A percentile compares a stretch with the other conserved stretches of the same genome.
Conservation (phyloP, 352 stramenopile genomes). For the Globisporangium splendens region DNA sequence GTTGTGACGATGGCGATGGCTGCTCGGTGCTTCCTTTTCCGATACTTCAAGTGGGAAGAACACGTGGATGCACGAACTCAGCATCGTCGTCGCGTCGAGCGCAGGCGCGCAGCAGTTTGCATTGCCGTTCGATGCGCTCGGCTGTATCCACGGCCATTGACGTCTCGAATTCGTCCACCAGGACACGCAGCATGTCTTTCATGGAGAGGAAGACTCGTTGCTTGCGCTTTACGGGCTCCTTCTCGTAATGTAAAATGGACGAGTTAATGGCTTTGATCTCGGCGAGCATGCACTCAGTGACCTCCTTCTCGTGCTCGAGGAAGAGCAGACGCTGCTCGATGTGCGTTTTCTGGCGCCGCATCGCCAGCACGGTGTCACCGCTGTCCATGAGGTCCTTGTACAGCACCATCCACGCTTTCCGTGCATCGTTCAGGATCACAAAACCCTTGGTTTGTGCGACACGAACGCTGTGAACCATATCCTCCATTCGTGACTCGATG, state of each 20-base stretch:
- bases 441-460: slow-evolving; percentile 31
- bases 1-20: not conserved
- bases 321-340: slow-evolving; percentile 14
- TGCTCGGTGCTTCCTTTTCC: not conserved
- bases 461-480: slow-evolving; percentile 23
- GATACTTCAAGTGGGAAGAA: slow-evolving; percentile 29
- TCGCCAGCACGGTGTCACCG: slow-evolving; percentile 17
- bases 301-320: slow-evolving; percentile 10
- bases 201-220: slow-evolving; percentile 26
- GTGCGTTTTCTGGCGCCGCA: slow-evolving; percentile 8
- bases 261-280: slow-evolving; percentile 22
- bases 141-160: slow-evolving; percentile 11
- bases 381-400: slow-evolving; percentile 22
- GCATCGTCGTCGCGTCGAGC: slow-evolving; percentile 17
- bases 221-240: slow-evolving; percentile 28
- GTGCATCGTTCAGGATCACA: slow-evolving; percentile 40
- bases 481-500: slow-evolving; percentile 26
- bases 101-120: slow-evolving; percentile 18
- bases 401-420: slow-evolving; percentile 25
- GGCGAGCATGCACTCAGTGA: slow-evolving; percentile 8
- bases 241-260: slow-evolving; percentile 23
- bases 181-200: slow-evolving; percentile 20
- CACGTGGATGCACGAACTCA: slow-evolving; percentile 24
- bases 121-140: slow-evolving; percentile 11
- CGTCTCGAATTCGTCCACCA: slow-evolving; percentile 22